Percentiles rank a stretch among this genome's conserved stretches.
Conservation (phyloP, 1,284 basidiomycete species). For the Ustilago crameri region DNA sequence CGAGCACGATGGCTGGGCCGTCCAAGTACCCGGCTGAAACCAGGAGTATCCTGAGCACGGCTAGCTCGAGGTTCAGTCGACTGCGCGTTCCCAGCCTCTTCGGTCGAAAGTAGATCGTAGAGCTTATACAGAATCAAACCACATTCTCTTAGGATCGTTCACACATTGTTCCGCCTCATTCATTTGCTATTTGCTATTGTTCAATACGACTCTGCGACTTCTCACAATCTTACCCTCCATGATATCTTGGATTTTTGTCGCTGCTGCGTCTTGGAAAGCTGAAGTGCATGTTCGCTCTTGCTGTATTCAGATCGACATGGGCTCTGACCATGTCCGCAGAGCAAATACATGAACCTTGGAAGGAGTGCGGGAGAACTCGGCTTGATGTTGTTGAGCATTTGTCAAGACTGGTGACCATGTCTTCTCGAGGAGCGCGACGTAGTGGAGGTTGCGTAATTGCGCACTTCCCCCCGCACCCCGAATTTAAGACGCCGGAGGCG, state of each 20-base stretch:
- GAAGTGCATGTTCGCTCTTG: no score
- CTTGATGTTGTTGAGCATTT: no score
- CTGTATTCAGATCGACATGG: no score
- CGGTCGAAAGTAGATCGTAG: slow-evolving; percentile 21
- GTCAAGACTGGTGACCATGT: not conserved
- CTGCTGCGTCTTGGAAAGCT: no score
- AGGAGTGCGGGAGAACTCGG: no score
- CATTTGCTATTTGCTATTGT: no score
- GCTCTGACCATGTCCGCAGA: no score
- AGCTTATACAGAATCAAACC: slow-evolving; percentile 3
- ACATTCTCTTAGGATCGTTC: not conserved
- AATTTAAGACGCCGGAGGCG: slow-evolving; percentile 3
- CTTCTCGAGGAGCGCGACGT: not conserved
- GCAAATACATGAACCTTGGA: no score
- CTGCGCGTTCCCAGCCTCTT: slow-evolving; percentile 28
- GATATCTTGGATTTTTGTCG: no score
- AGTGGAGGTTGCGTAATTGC: slow-evolving; percentile 1
- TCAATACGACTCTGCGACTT: no score
- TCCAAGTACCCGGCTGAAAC: slow-evolving; percentile 27
- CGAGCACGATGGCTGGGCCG: slow-evolving; percentile 7
- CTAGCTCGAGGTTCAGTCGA: slow-evolving; percentile 18
- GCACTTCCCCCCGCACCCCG: not conserved
- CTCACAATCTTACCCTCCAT: no score
- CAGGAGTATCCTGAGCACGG: slow-evolving; percentile 31
- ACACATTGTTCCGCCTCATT: not conserved